Evolutionary conservation across 2,329 filamentous ascomycete species (phyloP), one percentile per base, ranked within the genome.

Genomic region (Aspergillus nomiae): DNA sequence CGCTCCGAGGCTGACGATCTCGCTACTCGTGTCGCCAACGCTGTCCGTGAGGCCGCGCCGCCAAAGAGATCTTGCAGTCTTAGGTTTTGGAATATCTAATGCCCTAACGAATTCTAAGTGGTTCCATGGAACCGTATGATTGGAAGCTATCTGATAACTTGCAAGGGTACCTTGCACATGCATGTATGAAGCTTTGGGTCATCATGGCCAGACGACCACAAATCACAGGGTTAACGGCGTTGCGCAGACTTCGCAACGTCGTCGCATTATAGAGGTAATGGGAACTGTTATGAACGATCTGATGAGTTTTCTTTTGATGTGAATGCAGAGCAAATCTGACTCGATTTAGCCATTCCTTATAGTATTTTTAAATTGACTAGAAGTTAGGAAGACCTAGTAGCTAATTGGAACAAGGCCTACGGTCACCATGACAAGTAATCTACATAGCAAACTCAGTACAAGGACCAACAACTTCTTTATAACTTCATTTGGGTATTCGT

Each of bases 1-100:
- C 88, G 91, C 67, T 91, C 89, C 19, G 94, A 98, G 79, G 93
- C 94, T 1, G 94, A 97, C 72, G 93, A 97, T 78, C 85, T 98
- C 66, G 92, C 94, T 62, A 89, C 89, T 71, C 92, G 92, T 76
- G 92, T 98, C 55, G 89, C 90, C 19, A 85, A 87, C 68, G 87
- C 93, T 65, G 89, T 95, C 63, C 87, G 89, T 77, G 86, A 89
- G 56, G 81, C 78, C 48, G 81, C 45, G 68, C 64, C 32, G 66
- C 70, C 26, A 73, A 74, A 61, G 67, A 71, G 38, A 64, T 60
- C 21, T 38, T 68, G 38, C 66, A 70, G 32, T 60, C 62, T 28
- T 56, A 58, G 36, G 21, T 10, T 41, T 36, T 46, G 48, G 45
- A 50, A 50, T 50, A 26, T 28, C 6, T 28, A 30, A 16, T 50